A percentile compares a stretch with the other conserved stretches of the same genome.
These are phyloP conservation scores for Ceriops tagal DNA, from an alignment of 345 rosid species.

Conservation along the genomic window DNA sequence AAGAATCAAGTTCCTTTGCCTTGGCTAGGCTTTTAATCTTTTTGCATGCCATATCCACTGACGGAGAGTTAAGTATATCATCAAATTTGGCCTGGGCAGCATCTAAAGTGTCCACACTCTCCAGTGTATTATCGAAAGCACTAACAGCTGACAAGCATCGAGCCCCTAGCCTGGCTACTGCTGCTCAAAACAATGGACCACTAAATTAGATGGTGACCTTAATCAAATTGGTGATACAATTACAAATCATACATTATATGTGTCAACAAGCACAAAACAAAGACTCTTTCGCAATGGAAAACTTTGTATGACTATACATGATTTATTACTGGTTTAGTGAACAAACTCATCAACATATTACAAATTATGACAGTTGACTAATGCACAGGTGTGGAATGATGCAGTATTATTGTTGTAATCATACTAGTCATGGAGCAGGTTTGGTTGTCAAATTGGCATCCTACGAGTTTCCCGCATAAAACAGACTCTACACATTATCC, in stretches of 20 bases:
- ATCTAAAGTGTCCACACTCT: constrained; percentile 63
- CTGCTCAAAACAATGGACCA: constrained; percentile 40
- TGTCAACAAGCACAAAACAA: neutral
- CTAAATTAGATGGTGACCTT: neutral
- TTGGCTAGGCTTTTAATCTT: constrained; percentile 82
- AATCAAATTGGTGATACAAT: neutral
- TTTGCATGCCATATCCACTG: constrained; percentile 75
- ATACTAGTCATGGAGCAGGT: neutral
- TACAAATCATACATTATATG: neutral
- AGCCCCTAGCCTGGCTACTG: constrained; percentile 67
- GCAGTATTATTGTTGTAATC: neutral
- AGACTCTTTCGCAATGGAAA: neutral
- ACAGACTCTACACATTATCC: no score
- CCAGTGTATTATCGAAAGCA: constrained; percentile 78
- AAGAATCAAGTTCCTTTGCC: constrained; percentile 85
- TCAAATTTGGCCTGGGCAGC: constrained; percentile 83
- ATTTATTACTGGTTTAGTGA: no score
- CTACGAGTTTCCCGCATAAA: neutral
- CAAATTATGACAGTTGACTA: no score
- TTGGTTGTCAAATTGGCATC: neutral
- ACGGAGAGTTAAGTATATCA: constrained; percentile 73
- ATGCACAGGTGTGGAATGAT: neutral
- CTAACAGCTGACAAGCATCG: constrained; percentile 84
- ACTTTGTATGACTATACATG: no score
- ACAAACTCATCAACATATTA: no score